Conservation (phyloP, 352 stramenopile genomes). For the Lagenidium giganteum region DNA sequence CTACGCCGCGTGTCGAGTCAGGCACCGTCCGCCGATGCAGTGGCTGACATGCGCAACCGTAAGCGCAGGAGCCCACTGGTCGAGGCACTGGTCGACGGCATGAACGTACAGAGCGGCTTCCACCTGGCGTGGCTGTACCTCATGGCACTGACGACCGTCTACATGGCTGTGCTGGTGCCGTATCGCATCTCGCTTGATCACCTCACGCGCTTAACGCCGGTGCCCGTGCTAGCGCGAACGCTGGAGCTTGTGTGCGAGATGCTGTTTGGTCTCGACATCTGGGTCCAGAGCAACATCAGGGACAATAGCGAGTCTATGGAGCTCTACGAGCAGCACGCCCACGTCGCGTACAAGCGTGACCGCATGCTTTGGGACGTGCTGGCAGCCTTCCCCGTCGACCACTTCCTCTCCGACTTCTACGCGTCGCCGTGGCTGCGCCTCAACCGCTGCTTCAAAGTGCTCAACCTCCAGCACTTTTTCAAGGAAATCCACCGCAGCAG, state of each 20-base stretch:
- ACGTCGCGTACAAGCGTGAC: constrained; percentile 31
- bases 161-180: constrained; percentile 34
- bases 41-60: too few relatives aligned
- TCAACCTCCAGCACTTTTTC: constrained; percentile 47
- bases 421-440: constrained; percentile 24
- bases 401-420: constrained; percentile 29
- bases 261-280: constrained; percentile 40
- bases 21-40: too few relatives aligned
- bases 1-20: too few relatives aligned
- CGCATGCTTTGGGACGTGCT: constrained; percentile 36
- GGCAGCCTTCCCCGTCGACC: constrained; percentile 33
- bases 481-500: constrained; percentile 52
- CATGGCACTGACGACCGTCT: constrained; percentile 25
- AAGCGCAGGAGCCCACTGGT: too few relatives aligned
- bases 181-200: constrained; percentile 41
- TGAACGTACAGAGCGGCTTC: constrained; percentile 32
- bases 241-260: constrained; percentile 32
- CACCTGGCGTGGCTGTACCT: constrained; percentile 37
- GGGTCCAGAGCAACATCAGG: constrained; percentile 38
- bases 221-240: constrained; percentile 12
- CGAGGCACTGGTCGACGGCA: constrained; percentile 9
- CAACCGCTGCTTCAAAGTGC: constrained; percentile 39
- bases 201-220: constrained; percentile 11
- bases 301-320: constrained; percentile 30
- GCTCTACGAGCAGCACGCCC: constrained; percentile 43